These are phyloP conservation scores for Beauveria brongniartii DNA, from an alignment of 2,329 filamentous ascomycete species.

Conservation along the genomic window DNA sequence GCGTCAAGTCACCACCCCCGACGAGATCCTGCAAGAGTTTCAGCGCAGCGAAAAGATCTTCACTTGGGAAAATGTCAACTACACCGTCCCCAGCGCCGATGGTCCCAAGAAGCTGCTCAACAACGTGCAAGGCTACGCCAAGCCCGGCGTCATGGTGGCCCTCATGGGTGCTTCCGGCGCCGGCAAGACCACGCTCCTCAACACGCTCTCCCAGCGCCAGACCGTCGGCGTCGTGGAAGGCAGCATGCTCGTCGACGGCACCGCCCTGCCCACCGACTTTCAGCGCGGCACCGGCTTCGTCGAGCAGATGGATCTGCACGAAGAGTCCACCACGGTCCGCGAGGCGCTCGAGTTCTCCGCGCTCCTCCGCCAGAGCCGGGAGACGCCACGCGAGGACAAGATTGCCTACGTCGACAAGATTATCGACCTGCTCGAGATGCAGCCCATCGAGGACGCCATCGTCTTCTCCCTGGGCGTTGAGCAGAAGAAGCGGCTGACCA, in stretches of 20 bases:
- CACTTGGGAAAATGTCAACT: slow-evolving; percentile 63
- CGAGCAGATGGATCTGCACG: slow-evolving; percentile 60
- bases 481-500: slow-evolving; percentile 48
- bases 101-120: slow-evolving; percentile 26
- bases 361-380: slow-evolving; percentile 50
- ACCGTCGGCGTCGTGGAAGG: slow-evolving; percentile 66
- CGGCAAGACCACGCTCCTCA: slow-evolving; percentile 76
- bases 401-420: slow-evolving; percentile 61
- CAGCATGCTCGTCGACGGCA: slow-evolving; percentile 71
- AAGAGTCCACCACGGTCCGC: slow-evolving; percentile 56
- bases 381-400: slow-evolving; percentile 52
- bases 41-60: slow-evolving; percentile 56
- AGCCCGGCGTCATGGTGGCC: slow-evolving; percentile 72
- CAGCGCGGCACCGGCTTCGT: slow-evolving; percentile 69
- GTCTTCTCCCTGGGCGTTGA: slow-evolving; percentile 55
- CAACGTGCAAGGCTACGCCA: slow-evolving; percentile 65
- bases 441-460: slow-evolving; percentile 55
- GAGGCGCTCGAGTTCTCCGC: slow-evolving; percentile 61
- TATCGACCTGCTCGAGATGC: slow-evolving; percentile 61
- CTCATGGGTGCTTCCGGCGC: slow-evolving; percentile 76
- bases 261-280: slow-evolving; percentile 63
- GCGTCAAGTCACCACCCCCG: slow-evolving; percentile 12
- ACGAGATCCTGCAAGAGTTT: slow-evolving; percentile 37
- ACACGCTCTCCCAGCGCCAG: slow-evolving; percentile 66
- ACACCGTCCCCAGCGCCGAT: slow-evolving; percentile 51